Evolutionary conservation across 2,329 filamentous ascomycete genomes (phyloP).

Genomic region (Scedosporium dehoogii): DNA sequence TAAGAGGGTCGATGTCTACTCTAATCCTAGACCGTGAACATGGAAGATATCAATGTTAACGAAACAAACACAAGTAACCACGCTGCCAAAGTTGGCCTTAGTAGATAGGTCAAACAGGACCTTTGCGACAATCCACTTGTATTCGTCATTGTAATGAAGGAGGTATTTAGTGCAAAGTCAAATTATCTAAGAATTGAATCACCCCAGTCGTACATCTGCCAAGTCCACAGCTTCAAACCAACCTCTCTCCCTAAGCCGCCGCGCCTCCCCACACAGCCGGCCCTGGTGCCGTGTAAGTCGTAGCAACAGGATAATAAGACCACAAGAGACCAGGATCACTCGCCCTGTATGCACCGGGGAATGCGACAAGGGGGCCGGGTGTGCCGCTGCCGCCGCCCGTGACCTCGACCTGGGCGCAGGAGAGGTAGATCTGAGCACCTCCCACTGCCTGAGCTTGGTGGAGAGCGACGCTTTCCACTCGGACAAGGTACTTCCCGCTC

Average conservation of each 20-base stretch:
- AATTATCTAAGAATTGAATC: background rate
- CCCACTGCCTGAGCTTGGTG: conserved; percentile 20
- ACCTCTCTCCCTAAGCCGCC: background rate
- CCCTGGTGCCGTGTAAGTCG: conserved; percentile 21
- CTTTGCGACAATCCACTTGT: too few species aligned
- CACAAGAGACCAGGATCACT: conserved; percentile 22
- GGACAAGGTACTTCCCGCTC: conserved; percentile 23
- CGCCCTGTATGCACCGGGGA: conserved; percentile 23
- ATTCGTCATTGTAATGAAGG: too few species aligned
- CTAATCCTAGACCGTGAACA: too few species aligned
- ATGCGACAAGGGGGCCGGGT: conserved; percentile 18
- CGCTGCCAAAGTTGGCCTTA: too few species aligned
- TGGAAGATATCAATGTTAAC: too few species aligned
- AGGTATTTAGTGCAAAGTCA: background rate
- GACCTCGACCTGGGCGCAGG: conserved; percentile 24
- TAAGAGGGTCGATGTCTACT: too few species aligned
- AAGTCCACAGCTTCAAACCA: background rate
- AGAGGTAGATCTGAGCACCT: conserved; percentile 27
- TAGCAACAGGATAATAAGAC: conserved; percentile 24
- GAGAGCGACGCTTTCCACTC: conserved; percentile 25
- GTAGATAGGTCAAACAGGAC: too few species aligned
- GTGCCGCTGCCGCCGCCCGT: conserved; percentile 19
- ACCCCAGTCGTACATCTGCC: background rate
- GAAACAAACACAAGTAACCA: too few species aligned
- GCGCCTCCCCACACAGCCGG: conserved; percentile 18